Percentiles rank a stretch among this genome's conserved stretches.
phyloP scores from a whole-genome alignment of 768 basidiomycete genomes.

The Gelatoporia subvermispora region DNA sequence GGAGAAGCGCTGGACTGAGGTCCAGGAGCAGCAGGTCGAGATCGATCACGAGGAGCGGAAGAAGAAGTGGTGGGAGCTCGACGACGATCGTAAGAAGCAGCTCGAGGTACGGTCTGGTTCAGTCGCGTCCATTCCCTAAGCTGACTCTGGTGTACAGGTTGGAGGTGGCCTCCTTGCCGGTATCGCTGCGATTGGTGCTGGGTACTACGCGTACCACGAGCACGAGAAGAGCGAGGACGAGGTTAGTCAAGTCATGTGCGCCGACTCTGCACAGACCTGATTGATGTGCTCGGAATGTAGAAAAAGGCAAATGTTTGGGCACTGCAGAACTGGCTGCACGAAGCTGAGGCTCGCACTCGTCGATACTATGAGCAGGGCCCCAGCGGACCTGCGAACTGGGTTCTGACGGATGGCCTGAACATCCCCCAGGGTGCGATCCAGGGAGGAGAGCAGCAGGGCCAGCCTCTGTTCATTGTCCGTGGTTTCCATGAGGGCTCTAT shows the following conservation, averaged over 20 bases:
- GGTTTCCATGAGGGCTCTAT: constrained; percentile 39
- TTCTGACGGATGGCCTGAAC: constrained; percentile 50
- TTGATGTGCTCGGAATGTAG: constrained; percentile 24
- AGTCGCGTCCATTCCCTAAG: too few species aligned
- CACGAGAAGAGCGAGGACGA: constrained; percentile 58
- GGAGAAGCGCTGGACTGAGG: constrained; percentile 18
- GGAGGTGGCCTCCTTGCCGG: constrained; percentile 62
- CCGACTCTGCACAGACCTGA: too few species aligned
- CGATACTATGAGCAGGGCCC: constrained; percentile 41
- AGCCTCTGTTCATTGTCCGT: constrained; percentile 54
- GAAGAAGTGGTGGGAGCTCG: constrained; percentile 52
- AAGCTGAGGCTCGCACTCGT: constrained; percentile 50
- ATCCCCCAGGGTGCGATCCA: constrained; percentile 57
- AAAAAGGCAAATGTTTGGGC: constrained; percentile 48
- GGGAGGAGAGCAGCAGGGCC: constrained; percentile 50
- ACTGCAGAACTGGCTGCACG: constrained; percentile 47
- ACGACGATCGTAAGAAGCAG: constrained; percentile 51
- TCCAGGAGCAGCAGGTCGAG: constrained; percentile 25
- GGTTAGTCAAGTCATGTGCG: constrained; percentile 26
- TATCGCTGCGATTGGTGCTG: constrained; percentile 46
- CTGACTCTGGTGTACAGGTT: constrained; percentile 33
- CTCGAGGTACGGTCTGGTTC: constrained; percentile 54
- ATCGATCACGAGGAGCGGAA: constrained; percentile 42
- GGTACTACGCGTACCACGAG: constrained; percentile 45
- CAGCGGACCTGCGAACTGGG: constrained; percentile 52